Conservation (phyloP, 2,329 filamentous ascomycete genomes). For the Zasmidium cellare region DNA sequence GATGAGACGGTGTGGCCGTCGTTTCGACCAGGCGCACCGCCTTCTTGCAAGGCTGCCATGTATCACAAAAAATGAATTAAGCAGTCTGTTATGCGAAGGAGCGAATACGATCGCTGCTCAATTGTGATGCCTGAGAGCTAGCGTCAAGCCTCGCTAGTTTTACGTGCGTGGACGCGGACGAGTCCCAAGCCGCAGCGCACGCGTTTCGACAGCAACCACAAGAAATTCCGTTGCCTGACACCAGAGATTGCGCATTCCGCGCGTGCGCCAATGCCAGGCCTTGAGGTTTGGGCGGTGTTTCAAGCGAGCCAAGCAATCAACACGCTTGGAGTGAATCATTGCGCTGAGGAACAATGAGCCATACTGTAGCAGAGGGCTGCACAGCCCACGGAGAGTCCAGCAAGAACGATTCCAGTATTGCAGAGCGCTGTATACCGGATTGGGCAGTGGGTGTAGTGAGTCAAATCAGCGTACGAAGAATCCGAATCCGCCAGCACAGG, state of each 20-base stretch:
- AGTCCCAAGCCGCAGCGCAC: background rate
- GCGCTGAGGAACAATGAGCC: background rate
- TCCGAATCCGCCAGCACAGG: background rate
- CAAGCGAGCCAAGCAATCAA: background rate
- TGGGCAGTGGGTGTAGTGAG: slow-evolving; percentile 1
- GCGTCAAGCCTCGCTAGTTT: background rate
- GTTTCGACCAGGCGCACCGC: background rate
- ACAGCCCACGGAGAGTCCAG: background rate
- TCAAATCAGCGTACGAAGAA: background rate
- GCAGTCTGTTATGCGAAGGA: background rate
- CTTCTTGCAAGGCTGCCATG: background rate
- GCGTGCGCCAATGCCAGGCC: background rate
- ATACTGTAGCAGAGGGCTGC: background rate
- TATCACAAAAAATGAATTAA: background rate
- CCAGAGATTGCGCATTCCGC: slow-evolving; percentile 6
- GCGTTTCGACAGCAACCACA: slow-evolving; percentile 1
- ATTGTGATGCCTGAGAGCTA: background rate
- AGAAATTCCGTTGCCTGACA: slow-evolving; percentile 1
- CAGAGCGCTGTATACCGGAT: slow-evolving; percentile 1
- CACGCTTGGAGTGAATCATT: background rate
- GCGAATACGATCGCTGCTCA: background rate
- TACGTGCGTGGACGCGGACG: background rate
- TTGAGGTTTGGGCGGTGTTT: background rate
- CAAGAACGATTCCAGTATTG: background rate
- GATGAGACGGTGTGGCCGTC: background rate